Evolutionary conservation across 108 stramenopile species (phyloP), one percentile per base, ranked within the genome.

Genomic region (Cyclotella sp.): DNA sequence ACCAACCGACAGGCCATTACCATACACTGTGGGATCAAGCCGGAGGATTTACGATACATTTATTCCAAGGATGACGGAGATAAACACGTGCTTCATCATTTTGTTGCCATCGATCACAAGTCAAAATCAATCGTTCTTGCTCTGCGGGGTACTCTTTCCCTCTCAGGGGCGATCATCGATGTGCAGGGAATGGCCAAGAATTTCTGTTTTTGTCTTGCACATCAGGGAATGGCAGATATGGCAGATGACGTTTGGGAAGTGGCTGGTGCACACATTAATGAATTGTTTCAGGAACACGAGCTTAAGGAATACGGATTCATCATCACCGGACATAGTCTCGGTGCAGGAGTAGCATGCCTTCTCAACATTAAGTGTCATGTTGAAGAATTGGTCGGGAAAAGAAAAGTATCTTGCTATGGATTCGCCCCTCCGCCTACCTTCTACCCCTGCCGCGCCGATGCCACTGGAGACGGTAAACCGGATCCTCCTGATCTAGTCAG

Each of bases 341-440:
- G 72, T 14, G 72, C 61, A 18, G 61, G 72, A 29, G 62, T 63
- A 40, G 30, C 28, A 15, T 73, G 72, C 63, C 30, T 63, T 21
- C 14, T 73, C 29, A 73, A 73, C 41, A 63, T 73, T 41, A 73
- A 63, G 34, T 73, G 72, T 44, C 72, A 73, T 61, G 62, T 63
- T 0, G 72, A 73, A 22, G 22, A 73, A 21, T 21, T 73, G 22
- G 72, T 63, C 14, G 69, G 69, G 24, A 58, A 70, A 3, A 15
- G 69, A 57, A 29, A 13, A 41, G 28, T 70, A 13, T 12, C 24
- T 15, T 70, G 69, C 28, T 70, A 58, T 58, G 69, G 46, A 10
- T 70, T 70, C 57, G 69, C 69, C 9, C 69, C 55, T 43, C 69
- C 69, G 15, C 69, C 69, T 13, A 70, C 69, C 16, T 70, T 57